Conservation (phyloP, 805 yeast species). For the Alloascoidea africana region DNA sequence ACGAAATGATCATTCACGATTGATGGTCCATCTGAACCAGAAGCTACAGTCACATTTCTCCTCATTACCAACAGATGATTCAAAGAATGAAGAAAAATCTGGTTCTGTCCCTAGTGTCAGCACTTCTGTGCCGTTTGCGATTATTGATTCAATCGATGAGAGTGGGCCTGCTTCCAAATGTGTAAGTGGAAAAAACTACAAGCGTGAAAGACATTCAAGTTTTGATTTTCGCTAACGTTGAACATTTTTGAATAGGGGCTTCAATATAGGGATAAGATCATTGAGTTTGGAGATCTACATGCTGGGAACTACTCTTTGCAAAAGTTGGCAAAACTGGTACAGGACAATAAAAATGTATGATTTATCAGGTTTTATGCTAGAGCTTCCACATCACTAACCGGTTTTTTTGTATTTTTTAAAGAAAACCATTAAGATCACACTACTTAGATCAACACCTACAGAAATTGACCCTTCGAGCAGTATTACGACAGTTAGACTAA, state of each 20-base stretch:
- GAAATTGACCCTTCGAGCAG: background rate
- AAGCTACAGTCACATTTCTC: constrained; percentile 21
- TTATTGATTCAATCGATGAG: background rate
- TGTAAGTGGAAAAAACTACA: too few relatives aligned
- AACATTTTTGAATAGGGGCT: too few relatives aligned
- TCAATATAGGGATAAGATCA: background rate
- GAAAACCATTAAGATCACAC: background rate
- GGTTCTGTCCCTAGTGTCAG: background rate
- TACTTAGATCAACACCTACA: background rate
- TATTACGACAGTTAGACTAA: background rate
- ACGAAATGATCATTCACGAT: constrained; percentile 47
- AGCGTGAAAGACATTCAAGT: too few relatives aligned
- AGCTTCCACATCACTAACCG: too few relatives aligned
- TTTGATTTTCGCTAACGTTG: too few relatives aligned
- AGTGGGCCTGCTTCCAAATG: background rate
- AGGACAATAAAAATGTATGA: background rate
- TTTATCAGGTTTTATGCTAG: too few relatives aligned
- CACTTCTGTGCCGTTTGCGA: background rate
- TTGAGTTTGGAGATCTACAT: background rate
- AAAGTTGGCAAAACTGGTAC: background rate
- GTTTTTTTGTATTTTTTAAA: too few relatives aligned
- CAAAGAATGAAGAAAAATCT: background rate
- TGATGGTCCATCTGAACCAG: constrained; percentile 30
- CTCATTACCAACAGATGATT: background rate
- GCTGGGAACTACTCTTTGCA: background rate